Evolutionary conservation across 345 rosid species (phyloP).

Genomic region (Ailanthus altissimus): DNA sequence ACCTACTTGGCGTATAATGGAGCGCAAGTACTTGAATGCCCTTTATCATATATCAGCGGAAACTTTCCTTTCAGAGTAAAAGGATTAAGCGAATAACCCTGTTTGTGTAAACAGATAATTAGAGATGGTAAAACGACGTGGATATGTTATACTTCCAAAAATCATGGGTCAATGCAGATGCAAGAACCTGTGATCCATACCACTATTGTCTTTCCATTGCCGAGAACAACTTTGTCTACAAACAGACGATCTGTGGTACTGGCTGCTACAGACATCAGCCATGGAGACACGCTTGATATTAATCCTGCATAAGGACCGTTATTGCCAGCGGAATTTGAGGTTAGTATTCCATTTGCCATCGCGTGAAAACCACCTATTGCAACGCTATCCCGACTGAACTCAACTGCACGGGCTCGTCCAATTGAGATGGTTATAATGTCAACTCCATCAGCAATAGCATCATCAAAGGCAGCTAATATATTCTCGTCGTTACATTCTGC

Average conservation of each 20-base stretch:
- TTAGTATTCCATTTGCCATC: constrained; percentile 49
- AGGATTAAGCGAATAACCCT: constrained; percentile 43
- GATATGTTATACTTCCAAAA: no score
- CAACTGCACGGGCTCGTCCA: fast-evolving
- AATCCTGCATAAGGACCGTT: not conserved
- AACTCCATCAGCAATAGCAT: constrained; percentile 67
- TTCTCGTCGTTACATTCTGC: not conserved
- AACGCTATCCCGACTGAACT: constrained; percentile 14
- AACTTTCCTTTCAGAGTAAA: constrained; percentile 27
- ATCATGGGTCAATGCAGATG: not conserved
- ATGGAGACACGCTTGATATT: constrained; percentile 34
- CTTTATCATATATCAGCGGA: constrained; percentile 35
- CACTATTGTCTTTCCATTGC: constrained; percentile 33
- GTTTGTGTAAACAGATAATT: not conserved
- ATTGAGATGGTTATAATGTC: constrained; percentile 44
- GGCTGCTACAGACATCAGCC: constrained; percentile 53
- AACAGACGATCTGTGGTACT: constrained; percentile 46
- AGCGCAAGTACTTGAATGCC: constrained; percentile 6
- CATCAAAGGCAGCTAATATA: constrained; percentile 54
- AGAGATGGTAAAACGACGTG: not conserved
- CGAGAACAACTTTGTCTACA: constrained; percentile 39
- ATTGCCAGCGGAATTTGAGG: constrained; percentile 45
- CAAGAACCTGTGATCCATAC: constrained; percentile 30
- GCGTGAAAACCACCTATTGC: constrained; percentile 60
- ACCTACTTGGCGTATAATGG: constrained; percentile 17